These are phyloP conservation scores for Apocynum venetum DNA, from an alignment of 257 asterid species.

Conservation along the genomic window DNA sequence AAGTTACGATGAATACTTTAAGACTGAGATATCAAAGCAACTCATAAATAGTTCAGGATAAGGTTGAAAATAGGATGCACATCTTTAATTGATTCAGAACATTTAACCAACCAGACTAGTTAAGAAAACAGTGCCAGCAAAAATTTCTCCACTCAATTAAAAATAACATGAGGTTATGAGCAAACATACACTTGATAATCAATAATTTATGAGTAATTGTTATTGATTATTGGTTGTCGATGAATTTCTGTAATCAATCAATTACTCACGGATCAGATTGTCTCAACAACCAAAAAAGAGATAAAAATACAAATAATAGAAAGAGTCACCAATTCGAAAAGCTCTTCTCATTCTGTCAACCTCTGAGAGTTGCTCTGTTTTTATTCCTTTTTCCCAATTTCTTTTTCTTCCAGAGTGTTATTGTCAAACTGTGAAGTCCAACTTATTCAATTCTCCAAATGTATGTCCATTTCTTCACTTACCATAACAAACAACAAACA, in stretches of 20 bases:
- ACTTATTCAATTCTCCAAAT: neutral
- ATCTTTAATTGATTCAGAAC: slow-evolving; percentile 2
- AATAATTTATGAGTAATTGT: neutral
- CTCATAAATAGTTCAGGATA: neutral
- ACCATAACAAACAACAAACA: neutral
- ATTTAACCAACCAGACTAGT: neutral
- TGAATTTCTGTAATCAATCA: too few relatives aligned
- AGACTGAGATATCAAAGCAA: neutral
- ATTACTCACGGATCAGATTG: neutral
- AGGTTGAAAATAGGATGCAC: neutral
- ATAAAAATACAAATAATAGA: neutral
- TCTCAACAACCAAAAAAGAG: neutral
- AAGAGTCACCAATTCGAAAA: neutral
- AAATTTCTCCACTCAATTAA: neutral
- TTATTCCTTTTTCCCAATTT: too few relatives aligned
- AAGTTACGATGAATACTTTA: neutral
- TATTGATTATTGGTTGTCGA: neutral
- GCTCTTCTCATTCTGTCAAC: neutral
- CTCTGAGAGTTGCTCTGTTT: neutral
- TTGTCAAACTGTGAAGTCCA: neutral
- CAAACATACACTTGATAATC: neutral
- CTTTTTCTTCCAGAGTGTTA: neutral
- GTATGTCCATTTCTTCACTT: neutral
- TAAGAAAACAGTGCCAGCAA: neutral
- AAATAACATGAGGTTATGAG: neutral